Base-by-base conservation (phyloP, 1,139 yeast species). In the Geotrichum klebahnii region DNA sequence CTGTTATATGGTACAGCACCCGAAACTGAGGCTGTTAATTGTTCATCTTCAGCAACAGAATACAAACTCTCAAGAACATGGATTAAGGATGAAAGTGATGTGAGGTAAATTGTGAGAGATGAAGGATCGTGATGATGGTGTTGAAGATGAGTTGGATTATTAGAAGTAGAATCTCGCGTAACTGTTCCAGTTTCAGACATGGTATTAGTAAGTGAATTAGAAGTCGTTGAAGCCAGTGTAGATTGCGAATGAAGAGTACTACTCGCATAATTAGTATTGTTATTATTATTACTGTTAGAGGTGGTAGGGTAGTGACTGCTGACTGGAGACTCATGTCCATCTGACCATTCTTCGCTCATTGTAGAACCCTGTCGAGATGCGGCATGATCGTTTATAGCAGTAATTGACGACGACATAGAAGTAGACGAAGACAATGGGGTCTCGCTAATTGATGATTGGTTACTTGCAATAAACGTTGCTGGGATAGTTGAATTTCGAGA, bases 401-500 rank as follows among this genome's bases (percentile, higher is more conserved):
- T 31, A 16, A 31, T 8, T 6, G 34, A 10, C 14, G 34, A 31
- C 5, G 34, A 31, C 34, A 31, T 31, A 5, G 34, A 26, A 12
- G 34, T 34, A 17, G 51, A 29, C 29, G 51, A 14, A 41, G 50
- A 26, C 17, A 32, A 33, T 8, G 32, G 38, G 3, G 48, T 16
- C 44, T 40, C 35, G 29, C 32, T 26, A 19, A 16, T 28, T 10
- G 38, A 8, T 40, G 45, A 40, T 54, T 31, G 34, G 16, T 16
- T 31, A n/a, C 16, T 31, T 6, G 34, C 5, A n/a, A 31, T 6
- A 14, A 17, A 16, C 10, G 29, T 28, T 12, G 24, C 16, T 3
- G 52, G 24, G 53, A 48, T 31, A 54, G 43, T 33, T 49, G 44
- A 33, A 41, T 55, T 40, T 20, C 40, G 37, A 23, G 45, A 17